Conservation (phyloP, 169 alveolate species). For the Perkinsus olseni region DNA sequence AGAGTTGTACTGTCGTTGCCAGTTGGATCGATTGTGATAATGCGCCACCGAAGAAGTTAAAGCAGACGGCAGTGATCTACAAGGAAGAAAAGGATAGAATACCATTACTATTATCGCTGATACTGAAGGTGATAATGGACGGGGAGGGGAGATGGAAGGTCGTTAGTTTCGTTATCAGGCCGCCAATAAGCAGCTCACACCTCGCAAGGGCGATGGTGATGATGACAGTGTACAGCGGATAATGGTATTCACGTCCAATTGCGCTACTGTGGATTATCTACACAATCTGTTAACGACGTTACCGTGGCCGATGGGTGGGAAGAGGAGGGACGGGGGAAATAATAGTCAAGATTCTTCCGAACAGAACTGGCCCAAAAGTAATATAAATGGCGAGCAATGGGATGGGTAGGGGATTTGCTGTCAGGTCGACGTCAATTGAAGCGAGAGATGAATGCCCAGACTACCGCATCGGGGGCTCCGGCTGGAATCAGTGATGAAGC, state of each 20-base stretch:
- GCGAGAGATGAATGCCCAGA: background rate
- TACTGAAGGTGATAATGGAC: background rate
- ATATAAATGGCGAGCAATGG: too few species aligned
- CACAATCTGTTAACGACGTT: conserved; percentile 29
- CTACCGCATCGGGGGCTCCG: background rate
- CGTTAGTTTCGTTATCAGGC: too few species aligned
- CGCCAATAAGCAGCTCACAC: too few species aligned
- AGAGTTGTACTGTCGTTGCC: background rate
- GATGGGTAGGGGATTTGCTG: too few species aligned
- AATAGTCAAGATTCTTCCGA: conserved; percentile 12
- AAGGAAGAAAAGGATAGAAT: background rate
- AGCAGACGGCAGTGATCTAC: background rate
- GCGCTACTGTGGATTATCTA: conserved; percentile 42
- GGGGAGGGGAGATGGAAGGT: too few species aligned
- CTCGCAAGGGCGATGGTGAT: background rate
- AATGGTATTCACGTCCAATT: conserved; percentile 50
- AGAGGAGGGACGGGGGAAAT: conserved; percentile 20
- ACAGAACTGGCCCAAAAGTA: background rate
- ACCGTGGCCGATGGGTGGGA: conserved; percentile 48
- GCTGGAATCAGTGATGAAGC: background rate
- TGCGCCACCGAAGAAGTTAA: background rate
- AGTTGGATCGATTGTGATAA: background rate
- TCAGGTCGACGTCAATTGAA: conserved; percentile 5
- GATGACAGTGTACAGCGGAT: conserved; percentile 12
- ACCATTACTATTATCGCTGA: background rate